Percentiles rank a stretch among this genome's conserved stretches.
Conservation (phyloP, 768 basidiomycete species). For the Chlorophyllum brunneum region DNA sequence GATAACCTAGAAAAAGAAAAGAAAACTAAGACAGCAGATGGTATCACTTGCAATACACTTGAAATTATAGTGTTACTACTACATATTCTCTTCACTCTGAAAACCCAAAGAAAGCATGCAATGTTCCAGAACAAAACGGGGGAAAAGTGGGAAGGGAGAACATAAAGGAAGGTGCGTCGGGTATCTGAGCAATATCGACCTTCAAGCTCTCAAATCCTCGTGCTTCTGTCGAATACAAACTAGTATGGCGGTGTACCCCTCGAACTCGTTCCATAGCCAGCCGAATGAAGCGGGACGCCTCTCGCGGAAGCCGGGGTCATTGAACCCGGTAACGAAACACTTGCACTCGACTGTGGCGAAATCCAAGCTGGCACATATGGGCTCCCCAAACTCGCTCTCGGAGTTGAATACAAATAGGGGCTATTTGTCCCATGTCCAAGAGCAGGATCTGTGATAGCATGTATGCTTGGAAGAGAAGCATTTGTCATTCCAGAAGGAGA, state of each 20-base stretch:
- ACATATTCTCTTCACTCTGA: too few relatives aligned
- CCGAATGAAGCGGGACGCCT: neutral
- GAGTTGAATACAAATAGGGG: constrained; percentile 23
- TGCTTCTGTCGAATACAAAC: neutral
- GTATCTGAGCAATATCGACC: too few relatives aligned
- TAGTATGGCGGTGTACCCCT: neutral
- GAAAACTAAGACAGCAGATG: neutral
- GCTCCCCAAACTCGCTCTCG: constrained; percentile 15
- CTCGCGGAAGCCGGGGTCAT: constrained; percentile 20
- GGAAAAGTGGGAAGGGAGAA: too few relatives aligned
- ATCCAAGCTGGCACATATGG: constrained; percentile 31
- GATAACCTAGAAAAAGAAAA: neutral
- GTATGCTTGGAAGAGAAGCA: neutral
- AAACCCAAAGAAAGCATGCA: too few relatives aligned
- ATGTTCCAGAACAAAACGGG: too few relatives aligned
- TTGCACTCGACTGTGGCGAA: constrained; percentile 17
- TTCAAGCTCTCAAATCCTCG: too few relatives aligned
- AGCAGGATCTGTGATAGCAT: neutral
- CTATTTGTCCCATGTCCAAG: constrained; percentile 16
- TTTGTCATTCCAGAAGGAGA: neutral
- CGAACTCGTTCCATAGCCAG: neutral
- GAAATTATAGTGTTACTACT: too few relatives aligned
- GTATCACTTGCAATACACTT: too few relatives aligned
- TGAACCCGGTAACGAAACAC: constrained; percentile 16
- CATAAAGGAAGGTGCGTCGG: too few relatives aligned